Evolutionary conservation across 2,329 filamentous ascomycete species (phyloP).

Genomic region (Pyricularia grisea): DNA sequence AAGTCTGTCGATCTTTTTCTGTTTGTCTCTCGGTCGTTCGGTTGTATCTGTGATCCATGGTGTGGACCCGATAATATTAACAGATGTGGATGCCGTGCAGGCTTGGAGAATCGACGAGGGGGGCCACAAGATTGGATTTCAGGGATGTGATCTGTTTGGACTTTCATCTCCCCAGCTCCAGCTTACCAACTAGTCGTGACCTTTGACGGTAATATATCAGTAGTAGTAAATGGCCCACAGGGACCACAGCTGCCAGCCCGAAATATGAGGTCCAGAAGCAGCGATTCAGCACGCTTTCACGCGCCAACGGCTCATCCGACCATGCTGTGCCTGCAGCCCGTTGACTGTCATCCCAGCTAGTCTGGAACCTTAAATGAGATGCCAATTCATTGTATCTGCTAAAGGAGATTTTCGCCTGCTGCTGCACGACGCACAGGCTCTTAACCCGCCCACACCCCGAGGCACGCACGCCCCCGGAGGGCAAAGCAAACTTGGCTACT

Average conservation of each 20-base stretch:
- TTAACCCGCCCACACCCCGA: not conserved
- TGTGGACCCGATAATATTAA: not conserved
- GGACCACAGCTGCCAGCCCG: not conserved
- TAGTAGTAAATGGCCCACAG: not conserved
- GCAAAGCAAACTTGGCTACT: not conserved
- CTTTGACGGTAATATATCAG: not conserved
- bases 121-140: not conserved
- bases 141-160: not conserved
- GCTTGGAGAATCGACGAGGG: not conserved
- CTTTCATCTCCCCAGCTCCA: not conserved
- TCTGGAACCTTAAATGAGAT: not conserved
- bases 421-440: too few species aligned
- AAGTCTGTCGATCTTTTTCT: not conserved
- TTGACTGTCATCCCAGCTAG: not conserved
- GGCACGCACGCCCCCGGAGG: too few species aligned
- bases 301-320: not conserved
- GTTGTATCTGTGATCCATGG: not conserved
- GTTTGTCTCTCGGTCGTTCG: not conserved
- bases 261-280: not conserved
- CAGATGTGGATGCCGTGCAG: not conserved
- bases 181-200: too few species aligned
- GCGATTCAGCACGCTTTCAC: not conserved
- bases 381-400: not conserved
- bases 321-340: not conserved
- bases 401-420: not conserved